Base-by-base conservation (phyloP, 1,139 yeast species). In the Wickerhamomyces sp. region DNA sequence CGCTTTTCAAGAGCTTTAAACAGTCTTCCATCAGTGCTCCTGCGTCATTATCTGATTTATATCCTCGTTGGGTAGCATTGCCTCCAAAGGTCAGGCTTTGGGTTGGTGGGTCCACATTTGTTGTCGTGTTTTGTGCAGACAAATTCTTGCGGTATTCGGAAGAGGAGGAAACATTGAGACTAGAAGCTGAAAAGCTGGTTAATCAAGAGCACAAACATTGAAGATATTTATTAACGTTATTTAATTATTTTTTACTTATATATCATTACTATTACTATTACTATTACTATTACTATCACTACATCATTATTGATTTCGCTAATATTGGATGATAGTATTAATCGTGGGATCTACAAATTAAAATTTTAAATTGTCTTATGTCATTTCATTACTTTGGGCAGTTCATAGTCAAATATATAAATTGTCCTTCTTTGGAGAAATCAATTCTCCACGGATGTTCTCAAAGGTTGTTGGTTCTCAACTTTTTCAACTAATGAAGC, bases 71-170 rank as follows among this genome's bases (percentile, higher is more conserved):
- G 52, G 31, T 34, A 9, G 30, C 39, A 2, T 32, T 49, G 1
- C 55, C 56, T 12, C 31, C 49, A 13, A 33, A 44, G 14, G 39
- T 47, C 6, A 42, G 56, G 29, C 36, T 52, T 12, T 52, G 48
- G 37, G 39, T 52, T 20, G 56, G 52, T 7, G 38, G 28, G 1
- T 48, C 53, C 4, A 48, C 55, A 4, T 51, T 51, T 21, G 12
- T 41, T 3, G 53, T 52, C 16, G 56, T 47, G 3, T 42, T 44
- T 21, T n/a, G 44, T 7, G 45, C 50, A 16, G 56, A 52, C 19
- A 40, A 40, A 22, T 51, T 43, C 22, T 21, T 51, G 9, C 43
- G 45, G 1, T 26, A 20, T 14, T 36, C 40, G 13, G 49, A 47
- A 32, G 35, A 42, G n/a, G 41, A 39, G n/a, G 15, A 28, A n/a